Percentiles rank a stretch among this genome's conserved stretches.
These are phyloP conservation scores for Protomyces pachydermus DNA, from an alignment of 1,139 yeast genomes.

Conservation along the genomic window DNA sequence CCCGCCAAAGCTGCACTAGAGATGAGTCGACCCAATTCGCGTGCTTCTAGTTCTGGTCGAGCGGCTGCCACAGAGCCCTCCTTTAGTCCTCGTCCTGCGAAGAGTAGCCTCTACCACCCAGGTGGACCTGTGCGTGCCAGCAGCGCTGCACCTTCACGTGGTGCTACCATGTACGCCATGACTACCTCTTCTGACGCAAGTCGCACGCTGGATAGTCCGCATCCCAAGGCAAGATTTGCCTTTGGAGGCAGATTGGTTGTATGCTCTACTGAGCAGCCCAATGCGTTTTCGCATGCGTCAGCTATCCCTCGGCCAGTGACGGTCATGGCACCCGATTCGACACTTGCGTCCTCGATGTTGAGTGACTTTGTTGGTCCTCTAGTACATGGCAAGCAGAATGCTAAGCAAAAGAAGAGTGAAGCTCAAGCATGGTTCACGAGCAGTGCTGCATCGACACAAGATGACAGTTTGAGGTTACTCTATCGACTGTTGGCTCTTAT, in stretches of 20 bases:
- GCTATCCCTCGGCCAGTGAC: not conserved
- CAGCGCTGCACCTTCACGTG: not conserved
- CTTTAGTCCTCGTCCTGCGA: slow-evolving; percentile 3
- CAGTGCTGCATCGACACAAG: not conserved
- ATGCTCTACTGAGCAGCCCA: slow-evolving; percentile 42
- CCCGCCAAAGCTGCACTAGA: not conserved
- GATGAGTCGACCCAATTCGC: slow-evolving; percentile 20
- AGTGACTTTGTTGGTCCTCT: slow-evolving; percentile 18
- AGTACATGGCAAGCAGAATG: not conserved
- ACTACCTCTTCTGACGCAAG: not conserved
- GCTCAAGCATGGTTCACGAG: slow-evolving; percentile 4
- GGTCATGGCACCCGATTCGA: not conserved
- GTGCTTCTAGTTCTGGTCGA: not conserved
- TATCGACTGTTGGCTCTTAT: slow-evolving; percentile 3
- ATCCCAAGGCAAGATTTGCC: slow-evolving; percentile 60
- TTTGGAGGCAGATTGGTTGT: slow-evolving; percentile 46
- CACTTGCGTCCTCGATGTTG: slow-evolving; percentile 1
- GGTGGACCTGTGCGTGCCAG: not conserved
- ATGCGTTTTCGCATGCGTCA: slow-evolving; percentile 7
- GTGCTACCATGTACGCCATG: not conserved
- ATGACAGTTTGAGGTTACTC: slow-evolving; percentile 2
- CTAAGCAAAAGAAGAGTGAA: slow-evolving; percentile 11
- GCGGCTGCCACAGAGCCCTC: slow-evolving; percentile 15
- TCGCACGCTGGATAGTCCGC: not conserved
- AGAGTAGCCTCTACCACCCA: not conserved